Conservation (phyloP, 495 filamentous ascomycete species). For the Achaetomiella virescens region DNA sequence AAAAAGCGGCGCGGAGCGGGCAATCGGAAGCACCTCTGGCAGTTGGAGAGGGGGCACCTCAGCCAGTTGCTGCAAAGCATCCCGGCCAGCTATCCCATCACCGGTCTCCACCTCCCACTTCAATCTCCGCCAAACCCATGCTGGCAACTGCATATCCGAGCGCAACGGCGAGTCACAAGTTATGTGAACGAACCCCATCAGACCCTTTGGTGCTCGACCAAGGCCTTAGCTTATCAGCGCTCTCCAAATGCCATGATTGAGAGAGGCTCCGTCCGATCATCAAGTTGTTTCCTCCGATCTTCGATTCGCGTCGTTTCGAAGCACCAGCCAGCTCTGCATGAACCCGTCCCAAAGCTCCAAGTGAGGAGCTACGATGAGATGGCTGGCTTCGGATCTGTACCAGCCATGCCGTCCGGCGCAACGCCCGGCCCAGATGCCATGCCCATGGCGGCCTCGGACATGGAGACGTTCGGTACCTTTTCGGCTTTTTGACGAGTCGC, state of each 20-base stretch:
- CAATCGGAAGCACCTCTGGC: constrained; percentile 5
- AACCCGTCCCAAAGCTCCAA: background rate
- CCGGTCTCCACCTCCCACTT: background rate
- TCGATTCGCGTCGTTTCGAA: background rate
- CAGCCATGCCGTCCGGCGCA: constrained; percentile 33
- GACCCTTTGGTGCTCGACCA: background rate
- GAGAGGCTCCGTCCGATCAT: background rate
- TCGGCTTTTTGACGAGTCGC: constrained; percentile 41
- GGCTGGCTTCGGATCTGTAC: constrained; percentile 45
- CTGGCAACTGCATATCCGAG: too few species aligned
- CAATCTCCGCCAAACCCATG: background rate
- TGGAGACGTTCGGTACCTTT: constrained; percentile 37
- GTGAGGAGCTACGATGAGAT: constrained; percentile 37
- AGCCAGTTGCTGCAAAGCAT: background rate
- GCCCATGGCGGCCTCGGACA: constrained; percentile 30
- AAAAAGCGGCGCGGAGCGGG: background rate
- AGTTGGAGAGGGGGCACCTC: background rate
- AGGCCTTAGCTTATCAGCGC: background rate
- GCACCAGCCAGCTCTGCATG: background rate
- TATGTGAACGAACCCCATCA: too few species aligned
- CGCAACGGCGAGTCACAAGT: too few species aligned
- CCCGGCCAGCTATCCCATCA: background rate
- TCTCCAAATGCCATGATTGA: constrained; percentile 1
- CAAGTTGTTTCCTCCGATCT: background rate
- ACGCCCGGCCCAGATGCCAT: constrained; percentile 34